phyloP scores from a whole-genome alignment of 768 basidiomycete genomes.

The Tylopilus sp. region DNA sequence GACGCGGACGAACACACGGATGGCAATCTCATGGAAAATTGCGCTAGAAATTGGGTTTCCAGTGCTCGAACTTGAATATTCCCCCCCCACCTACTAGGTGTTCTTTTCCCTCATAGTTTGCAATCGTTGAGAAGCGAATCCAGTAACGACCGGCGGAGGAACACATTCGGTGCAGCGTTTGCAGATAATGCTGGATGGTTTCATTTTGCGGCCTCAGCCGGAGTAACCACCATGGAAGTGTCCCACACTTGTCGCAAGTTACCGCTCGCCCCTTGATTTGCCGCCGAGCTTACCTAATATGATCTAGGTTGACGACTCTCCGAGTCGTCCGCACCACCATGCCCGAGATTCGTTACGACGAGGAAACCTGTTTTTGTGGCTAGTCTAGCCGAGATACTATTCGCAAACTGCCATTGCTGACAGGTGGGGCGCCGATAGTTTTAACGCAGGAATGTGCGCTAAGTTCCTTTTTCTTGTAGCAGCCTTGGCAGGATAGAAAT shows the following conservation, averaged over 20 bases:
- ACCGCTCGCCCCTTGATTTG: background rate
- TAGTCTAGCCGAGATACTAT: no score
- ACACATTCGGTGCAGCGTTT: background rate
- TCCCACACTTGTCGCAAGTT: background rate
- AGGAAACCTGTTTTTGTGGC: background rate
- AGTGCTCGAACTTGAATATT: background rate
- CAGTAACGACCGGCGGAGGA: background rate
- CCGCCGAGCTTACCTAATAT: constrained; percentile 2
- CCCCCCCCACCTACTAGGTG: no score
- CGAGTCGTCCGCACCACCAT: background rate
- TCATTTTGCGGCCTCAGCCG: background rate
- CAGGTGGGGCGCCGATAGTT: background rate
- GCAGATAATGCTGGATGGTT: background rate
- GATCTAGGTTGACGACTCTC: no score
- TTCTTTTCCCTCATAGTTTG: background rate
- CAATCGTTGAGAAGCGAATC: background rate
- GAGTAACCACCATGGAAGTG: background rate
- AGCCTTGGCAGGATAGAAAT: background rate
- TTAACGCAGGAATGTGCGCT: background rate
- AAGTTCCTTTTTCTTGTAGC: background rate
- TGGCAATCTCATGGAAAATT: background rate
- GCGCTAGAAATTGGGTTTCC: no score
- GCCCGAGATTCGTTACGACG: background rate
- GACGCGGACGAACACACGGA: background rate
- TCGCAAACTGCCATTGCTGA: background rate